These are phyloP conservation scores for Eucalyptus curtisii DNA, from an alignment of 345 rosid species.

Conservation along the genomic window DNA sequence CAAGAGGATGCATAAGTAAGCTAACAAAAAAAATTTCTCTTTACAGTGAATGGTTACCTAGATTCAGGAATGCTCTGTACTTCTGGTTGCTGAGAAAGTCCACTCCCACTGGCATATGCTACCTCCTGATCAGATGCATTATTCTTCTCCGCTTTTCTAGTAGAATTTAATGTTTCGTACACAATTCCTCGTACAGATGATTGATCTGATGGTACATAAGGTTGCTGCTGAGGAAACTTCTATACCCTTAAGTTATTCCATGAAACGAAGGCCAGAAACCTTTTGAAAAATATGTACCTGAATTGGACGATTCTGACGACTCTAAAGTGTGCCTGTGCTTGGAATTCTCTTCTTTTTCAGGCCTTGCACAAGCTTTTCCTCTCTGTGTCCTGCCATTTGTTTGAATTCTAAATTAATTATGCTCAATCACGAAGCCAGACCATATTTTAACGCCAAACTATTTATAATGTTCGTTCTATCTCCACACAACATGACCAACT, in stretches of 20 bases:
- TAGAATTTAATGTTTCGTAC: constrained; percentile 2
- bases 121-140: constrained; percentile 50
- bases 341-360: constrained; percentile 51
- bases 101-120: constrained; percentile 39
- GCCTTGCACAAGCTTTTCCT: constrained; percentile 84
- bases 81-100: constrained; percentile 24
- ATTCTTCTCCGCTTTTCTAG: constrained; percentile 23
- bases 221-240: constrained; percentile 64
- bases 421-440: background rate
- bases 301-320: constrained; percentile 24
- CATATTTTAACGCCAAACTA: background rate
- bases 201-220: background rate
- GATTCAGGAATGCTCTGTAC: constrained; percentile 54
- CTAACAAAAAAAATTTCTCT: background rate
- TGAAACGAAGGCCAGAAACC: background rate
- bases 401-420: background rate
- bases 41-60: constrained; percentile 26
- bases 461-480: background rate
- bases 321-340: constrained; percentile 18
- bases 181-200: constrained; percentile 19
- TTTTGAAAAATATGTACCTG: background rate
- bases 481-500: background rate
- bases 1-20: background rate
- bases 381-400: constrained; percentile 47
- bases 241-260: constrained; percentile 40